phyloP scores from a whole-genome alignment of 805 yeast species.

The Yarrowia sp. region DNA sequence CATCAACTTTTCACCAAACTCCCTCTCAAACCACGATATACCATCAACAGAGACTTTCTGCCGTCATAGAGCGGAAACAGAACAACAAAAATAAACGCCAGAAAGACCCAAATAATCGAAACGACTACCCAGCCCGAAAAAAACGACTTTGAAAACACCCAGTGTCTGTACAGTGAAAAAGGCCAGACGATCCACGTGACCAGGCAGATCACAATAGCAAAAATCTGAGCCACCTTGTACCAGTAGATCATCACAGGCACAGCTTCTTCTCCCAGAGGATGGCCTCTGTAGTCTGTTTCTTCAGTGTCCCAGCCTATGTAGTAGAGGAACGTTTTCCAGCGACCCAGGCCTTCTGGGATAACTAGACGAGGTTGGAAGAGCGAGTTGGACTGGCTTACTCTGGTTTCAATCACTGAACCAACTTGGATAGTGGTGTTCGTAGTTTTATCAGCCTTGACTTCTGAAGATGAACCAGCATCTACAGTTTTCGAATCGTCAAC shows the following conservation, averaged over 20 bases:
- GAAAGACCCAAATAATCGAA: constrained; percentile 65
- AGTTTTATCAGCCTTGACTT: too few species aligned
- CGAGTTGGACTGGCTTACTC: too few species aligned
- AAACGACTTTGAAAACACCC: constrained; percentile 63
- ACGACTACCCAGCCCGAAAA: constrained; percentile 82
- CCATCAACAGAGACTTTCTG: constrained; percentile 30
- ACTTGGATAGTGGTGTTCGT: too few species aligned
- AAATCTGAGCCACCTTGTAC: constrained; percentile 27
- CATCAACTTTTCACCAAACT: not conserved
- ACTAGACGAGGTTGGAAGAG: constrained; percentile 1
- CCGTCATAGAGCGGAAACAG: constrained; percentile 51
- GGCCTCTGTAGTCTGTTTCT: constrained; percentile 2
- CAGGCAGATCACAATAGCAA: constrained; percentile 41
- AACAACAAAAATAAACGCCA: constrained; percentile 40
- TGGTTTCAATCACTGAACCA: too few species aligned
- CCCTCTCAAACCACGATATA: not conserved
- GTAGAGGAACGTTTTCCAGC: not conserved
- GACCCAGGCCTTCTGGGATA: not conserved
- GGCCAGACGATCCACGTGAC: constrained; percentile 72
- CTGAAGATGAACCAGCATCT: too few species aligned
- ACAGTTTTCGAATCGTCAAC: too few species aligned
- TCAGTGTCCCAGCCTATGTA: constrained; percentile 26
- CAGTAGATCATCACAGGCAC: constrained; percentile 27
- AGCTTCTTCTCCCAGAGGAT: constrained; percentile 27
- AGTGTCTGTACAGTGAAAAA: constrained; percentile 73